phyloP scores from a whole-genome alignment of 2,329 filamentous ascomycete species.

The Nothophaeocryptopus gaeumannii region DNA sequence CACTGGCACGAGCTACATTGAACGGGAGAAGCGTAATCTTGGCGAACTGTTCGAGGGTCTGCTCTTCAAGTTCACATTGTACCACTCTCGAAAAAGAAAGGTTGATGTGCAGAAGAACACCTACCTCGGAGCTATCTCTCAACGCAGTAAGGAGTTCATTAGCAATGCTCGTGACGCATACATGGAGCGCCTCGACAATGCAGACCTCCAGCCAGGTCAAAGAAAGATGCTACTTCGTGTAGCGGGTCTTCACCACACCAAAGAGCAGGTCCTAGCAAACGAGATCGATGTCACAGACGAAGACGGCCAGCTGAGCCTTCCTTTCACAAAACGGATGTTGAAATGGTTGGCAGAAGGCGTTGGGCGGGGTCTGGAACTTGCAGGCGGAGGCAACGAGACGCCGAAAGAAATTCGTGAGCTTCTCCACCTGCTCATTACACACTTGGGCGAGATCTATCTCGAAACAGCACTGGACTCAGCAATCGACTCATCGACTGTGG shows the following conservation, averaged over 20 bases:
- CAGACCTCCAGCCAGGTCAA: constrained; percentile 82
- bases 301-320: constrained; percentile 76
- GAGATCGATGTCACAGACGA: constrained; percentile 82
- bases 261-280: constrained; percentile 43
- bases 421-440: constrained; percentile 75
- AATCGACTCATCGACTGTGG: constrained; percentile 69
- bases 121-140: constrained; percentile 88
- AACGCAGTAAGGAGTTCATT: constrained; percentile 84
- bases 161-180: constrained; percentile 88
- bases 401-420: constrained; percentile 89
- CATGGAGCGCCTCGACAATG: constrained; percentile 81
- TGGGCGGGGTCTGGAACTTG: constrained; percentile 85
- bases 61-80: constrained; percentile 95
- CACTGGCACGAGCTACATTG: constrained; percentile 63
- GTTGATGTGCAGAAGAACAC: constrained; percentile 64
- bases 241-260: constrained; percentile 74
- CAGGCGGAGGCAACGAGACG: constrained; percentile 73
- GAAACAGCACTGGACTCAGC: constrained; percentile 66
- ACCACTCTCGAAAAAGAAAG: constrained; percentile 84
- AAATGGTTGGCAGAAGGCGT: constrained; percentile 97
- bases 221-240: constrained; percentile 87
- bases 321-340: constrained; percentile 96
- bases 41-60: constrained; percentile 86
- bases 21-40: constrained; percentile 63
- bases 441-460: constrained; percentile 80